Evolutionary conservation across 495 filamentous ascomycete genomes (phyloP).

Genomic region (Penicillium atrosanguineum): DNA sequence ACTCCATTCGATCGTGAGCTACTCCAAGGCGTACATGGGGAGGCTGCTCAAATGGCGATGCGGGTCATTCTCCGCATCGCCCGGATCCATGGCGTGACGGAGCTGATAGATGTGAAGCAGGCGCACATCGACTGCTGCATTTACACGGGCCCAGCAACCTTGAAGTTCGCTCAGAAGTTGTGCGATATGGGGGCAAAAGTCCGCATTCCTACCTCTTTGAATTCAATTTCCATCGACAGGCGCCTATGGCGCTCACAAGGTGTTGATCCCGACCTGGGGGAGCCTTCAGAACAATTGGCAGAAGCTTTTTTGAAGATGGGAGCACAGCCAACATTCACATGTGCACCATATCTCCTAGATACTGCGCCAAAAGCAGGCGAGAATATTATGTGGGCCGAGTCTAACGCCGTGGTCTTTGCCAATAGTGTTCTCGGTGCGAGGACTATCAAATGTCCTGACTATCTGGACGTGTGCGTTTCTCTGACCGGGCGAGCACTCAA

Average conservation of each 20-base stretch:
- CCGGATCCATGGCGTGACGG: slow-evolving; percentile 13
- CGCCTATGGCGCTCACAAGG: slow-evolving; percentile 23
- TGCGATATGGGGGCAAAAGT: slow-evolving; percentile 20
- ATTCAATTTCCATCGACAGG: slow-evolving; percentile 35
- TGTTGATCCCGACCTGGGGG: slow-evolving; percentile 15
- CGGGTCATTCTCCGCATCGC: slow-evolving; percentile 24
- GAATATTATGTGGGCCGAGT: slow-evolving; percentile 30
- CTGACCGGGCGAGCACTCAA: slow-evolving; percentile 28
- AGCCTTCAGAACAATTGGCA: slow-evolving; percentile 20
- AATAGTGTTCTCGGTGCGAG: slow-evolving; percentile 33
- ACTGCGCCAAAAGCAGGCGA: slow-evolving; percentile 22
- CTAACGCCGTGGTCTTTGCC: slow-evolving; percentile 33
- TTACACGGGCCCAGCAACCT: slow-evolving; percentile 30
- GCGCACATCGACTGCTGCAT: slow-evolving; percentile 34
- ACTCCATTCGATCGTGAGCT: slow-evolving; percentile 15
- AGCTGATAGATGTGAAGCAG: slow-evolving; percentile 23
- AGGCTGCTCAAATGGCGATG: slow-evolving; percentile 24
- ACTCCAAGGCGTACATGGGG: slow-evolving; percentile 20
- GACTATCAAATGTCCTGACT: slow-evolving; percentile 34
- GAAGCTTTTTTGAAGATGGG: slow-evolving; percentile 28
- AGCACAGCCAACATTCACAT: slow-evolving; percentile 31
- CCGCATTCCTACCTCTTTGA: slow-evolving; percentile 27
- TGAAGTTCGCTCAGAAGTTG: slow-evolving; percentile 23
- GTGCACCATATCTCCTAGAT: slow-evolving; percentile 30
- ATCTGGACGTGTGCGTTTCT: slow-evolving; percentile 30